Evolutionary conservation across 1,284 basidiomycete species (phyloP), one percentile per base, ranked within the genome.

Genomic region (Calocybe gambosa): DNA sequence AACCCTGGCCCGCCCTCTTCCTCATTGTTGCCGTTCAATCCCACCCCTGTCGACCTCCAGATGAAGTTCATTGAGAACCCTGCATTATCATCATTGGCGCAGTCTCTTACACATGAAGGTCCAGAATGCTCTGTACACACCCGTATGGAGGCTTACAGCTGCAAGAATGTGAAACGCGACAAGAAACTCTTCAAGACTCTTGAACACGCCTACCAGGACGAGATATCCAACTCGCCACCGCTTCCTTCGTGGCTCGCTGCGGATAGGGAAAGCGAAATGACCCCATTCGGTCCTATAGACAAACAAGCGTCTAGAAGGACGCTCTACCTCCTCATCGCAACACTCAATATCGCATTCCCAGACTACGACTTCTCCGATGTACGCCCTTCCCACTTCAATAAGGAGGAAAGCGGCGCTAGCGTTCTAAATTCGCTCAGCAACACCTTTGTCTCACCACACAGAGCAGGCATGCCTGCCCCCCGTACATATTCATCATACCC

Each of bases 311-410:
- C 88, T 28, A 76, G 92, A 58, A 94, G 93, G 77, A 92, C 88
- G 1, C 80, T 94, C 42, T 93, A 90, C 71, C 80, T 96, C 45
- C 86, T 99, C 61, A 97, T 99, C 58, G 89, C 93, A 12, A 94
- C 93, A 2, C 85, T 99, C 59, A 99, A 99, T 69, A 82, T 92
- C 57, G 94, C 95, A 2, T 99, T 96, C 63, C 94, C 94, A 0
- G 95, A 98, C 74, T 84, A 98, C 68, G 94, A 98, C 62, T 99
- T 99, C 69, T 91, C 89, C 18, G 85, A 91, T 59, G 89, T 97
- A 45, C 82, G 89, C 28, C 90, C 93, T 0, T 85, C 86, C 25
- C 90, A 96, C 58, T 99, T 99, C 65, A 85, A 80, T 66, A 86
- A 80, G 53, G 87, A 93, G 61, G 80, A 88, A 65, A 84, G 73